Conservation (phyloP, 371 early-diverging fungal genomes). For the Syncephalastrum monosporum region DNA sequence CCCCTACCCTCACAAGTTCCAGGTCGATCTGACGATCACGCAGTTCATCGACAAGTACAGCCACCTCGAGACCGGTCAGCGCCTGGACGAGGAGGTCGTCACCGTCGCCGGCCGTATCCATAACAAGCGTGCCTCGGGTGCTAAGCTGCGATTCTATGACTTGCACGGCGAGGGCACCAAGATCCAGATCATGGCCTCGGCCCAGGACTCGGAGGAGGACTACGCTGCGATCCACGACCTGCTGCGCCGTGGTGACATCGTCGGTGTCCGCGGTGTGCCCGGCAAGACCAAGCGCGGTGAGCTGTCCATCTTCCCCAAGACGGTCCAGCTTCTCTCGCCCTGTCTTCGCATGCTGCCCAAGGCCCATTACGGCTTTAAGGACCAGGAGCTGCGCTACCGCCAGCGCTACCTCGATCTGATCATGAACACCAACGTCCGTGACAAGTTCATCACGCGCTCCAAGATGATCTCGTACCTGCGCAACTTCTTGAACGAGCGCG, state of each 20-base stretch:
- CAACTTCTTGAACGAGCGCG: constrained; percentile 89
- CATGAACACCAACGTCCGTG: constrained; percentile 95
- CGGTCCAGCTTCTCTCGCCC: constrained; percentile 88
- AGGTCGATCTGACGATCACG: constrained; percentile 82
- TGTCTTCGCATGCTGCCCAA: constrained; percentile 98
- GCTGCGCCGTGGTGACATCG: constrained; percentile 97
- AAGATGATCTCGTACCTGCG: constrained; percentile 96
- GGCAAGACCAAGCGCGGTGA: constrained; percentile 97
- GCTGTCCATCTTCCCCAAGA: constrained; percentile 92
- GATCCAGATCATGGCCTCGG: constrained; percentile 93
- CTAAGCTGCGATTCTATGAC: constrained; percentile 95
- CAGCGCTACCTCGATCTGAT: constrained; percentile 99
- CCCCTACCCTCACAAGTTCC: constrained; percentile 98
- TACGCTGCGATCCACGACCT: constrained; percentile 80
- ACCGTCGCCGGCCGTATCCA: constrained; percentile 88
- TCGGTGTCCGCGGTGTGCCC: constrained; percentile 94
- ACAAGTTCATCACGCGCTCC: constrained; percentile 91
- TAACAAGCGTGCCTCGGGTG: constrained; percentile 85
- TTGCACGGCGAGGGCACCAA: constrained; percentile 92
- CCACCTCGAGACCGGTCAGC: constrained; percentile 71
- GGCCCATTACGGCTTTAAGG: constrained; percentile 95
- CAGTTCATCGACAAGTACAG: constrained; percentile 86
- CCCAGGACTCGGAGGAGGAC: constrained; percentile 74
- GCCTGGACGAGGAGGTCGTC: constrained; percentile 67
- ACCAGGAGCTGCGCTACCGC: constrained; percentile 96